Base-by-base conservation (phyloP, 1,284 basidiomycete genomes). In the Pseudozyma hubeiensis region DNA sequence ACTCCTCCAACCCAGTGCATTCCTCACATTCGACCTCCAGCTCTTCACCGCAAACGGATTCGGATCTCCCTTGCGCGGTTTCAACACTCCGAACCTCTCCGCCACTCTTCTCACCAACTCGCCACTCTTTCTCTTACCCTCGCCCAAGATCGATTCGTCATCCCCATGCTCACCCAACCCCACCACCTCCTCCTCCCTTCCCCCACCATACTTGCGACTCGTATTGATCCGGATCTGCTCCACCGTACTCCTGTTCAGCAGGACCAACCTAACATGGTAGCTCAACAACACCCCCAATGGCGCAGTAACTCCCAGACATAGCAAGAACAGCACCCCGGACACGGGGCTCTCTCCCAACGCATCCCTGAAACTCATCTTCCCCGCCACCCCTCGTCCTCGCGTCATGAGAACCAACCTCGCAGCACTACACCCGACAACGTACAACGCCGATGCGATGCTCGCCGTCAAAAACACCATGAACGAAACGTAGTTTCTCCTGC, bases 191-290 rank as follows among this genome's bases (percentile, higher is more conserved):
- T 76, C 56, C 50, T 74, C 67, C 14, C 75, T 54, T 19, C 69
- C 39, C n/a, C 39, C 64, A 11, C 75, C 80, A 43, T 79, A 81
- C n/a, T 80, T 55, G 3, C 69, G 50, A 11, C 61, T 55, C 0
- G 71, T 75, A 7, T 73, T 68, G 61, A 84, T 79, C 19, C 82
- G 80, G 50, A 83, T 82, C 75, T 81, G 71, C 64, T 84, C 84
- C 10, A 83, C 81, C 5, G 84, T 84, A 14, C 76, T 79, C 10
- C 82, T 63, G 48, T 84, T 84, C 19, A 77, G 62, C 24, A 55
- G 19, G 5, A 84, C 63, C 19, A 84, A 65, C 17, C 78, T 64
- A 3, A 75, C 49, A 31, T 84, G 84, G 56, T 84, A 84, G 7
- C 49, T 56, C 30, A 77, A 77, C 11, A 84, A 61, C 29, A 74